These are phyloP conservation scores for Barnettozyma sp. DNA, from an alignment of 805 yeast species.

Conservation along the genomic window DNA sequence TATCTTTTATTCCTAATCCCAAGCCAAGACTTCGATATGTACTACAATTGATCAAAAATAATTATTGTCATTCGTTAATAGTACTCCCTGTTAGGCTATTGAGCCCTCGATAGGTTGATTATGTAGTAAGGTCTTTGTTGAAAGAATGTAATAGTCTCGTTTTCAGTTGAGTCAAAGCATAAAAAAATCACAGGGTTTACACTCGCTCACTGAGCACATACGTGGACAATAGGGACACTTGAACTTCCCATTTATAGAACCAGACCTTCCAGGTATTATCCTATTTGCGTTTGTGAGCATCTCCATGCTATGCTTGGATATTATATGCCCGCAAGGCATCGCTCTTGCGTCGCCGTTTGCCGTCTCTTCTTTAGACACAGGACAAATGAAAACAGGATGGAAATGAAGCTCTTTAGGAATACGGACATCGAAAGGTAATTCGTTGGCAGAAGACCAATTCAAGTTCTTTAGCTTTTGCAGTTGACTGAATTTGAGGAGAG, in stretches of 20 bases:
- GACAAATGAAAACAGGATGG: conserved; percentile 67
- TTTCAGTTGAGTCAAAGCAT: conserved; percentile 3
- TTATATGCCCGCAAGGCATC: conserved; percentile 57
- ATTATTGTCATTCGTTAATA: no score
- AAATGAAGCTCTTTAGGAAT: conserved; percentile 46
- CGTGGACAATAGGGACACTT: conserved; percentile 72
- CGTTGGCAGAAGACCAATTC: conserved; percentile 52
- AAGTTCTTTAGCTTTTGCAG: conserved; percentile 33
- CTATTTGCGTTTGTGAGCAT: conserved; percentile 31
- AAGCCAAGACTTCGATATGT: no score
- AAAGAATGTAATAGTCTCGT: no score
- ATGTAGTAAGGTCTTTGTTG: no score
- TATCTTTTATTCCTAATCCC: no score
- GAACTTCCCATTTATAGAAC: conserved; percentile 36
- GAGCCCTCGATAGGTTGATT: no score
- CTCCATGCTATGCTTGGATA: conserved; percentile 47
- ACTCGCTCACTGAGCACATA: conserved; percentile 35
- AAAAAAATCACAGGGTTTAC: conserved; percentile 38
- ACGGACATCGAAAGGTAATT: conserved; percentile 54
- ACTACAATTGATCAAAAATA: no score
- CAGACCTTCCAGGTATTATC: neutral
- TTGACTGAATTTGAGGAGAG: conserved; percentile 41
- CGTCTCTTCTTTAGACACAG: conserved; percentile 63
- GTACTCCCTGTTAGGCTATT: no score
- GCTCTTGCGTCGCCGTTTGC: conserved; percentile 52